Conservation (phyloP, 139 green algal species). For the Edaphochlamys debaryana region DNA sequence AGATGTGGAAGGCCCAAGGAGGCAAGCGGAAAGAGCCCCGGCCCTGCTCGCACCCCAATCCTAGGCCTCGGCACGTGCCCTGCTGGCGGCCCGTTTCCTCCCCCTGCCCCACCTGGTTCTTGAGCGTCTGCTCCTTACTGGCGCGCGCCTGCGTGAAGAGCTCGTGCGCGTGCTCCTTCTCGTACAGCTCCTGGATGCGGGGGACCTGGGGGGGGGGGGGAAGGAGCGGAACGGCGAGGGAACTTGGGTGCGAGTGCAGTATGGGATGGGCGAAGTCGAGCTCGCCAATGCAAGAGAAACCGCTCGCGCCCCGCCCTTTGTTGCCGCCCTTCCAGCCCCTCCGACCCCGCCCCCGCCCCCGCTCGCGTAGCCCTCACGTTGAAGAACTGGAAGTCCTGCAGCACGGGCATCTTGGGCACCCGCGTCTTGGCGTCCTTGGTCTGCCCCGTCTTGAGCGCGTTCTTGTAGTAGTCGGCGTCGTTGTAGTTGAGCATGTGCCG, state of each 20-base stretch:
- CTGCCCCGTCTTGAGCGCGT: slow-evolving; percentile 50
- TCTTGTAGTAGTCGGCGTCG: slow-evolving; percentile 61
- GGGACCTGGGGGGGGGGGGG: slow-evolving; percentile 48
- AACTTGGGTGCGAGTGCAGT: no score
- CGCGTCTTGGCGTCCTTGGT: slow-evolving; percentile 57
- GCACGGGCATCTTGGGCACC: slow-evolving; percentile 91
- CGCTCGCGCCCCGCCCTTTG: no score
- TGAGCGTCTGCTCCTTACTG: slow-evolving; percentile 62
- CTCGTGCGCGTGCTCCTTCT: slow-evolving; percentile 88
- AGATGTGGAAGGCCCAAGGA: no score
- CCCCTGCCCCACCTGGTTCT: slow-evolving; percentile 35
- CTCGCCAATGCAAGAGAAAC: no score
- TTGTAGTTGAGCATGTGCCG: slow-evolving; percentile 85
- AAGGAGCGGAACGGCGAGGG: no score
- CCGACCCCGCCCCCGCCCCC: no score
- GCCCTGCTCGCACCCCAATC: no score
- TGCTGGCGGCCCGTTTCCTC: no score
- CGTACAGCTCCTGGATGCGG: slow-evolving; percentile 85
- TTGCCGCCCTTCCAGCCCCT: no score
- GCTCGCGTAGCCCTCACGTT: slow-evolving; percentile 71
- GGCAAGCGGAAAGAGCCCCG: no score
- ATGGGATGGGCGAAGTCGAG: no score
- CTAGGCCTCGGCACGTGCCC: no score
- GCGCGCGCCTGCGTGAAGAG: slow-evolving; percentile 69
- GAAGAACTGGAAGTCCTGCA: slow-evolving; percentile 99